Evolutionary conservation across 305 asterid genomes (phyloP), one percentile per base, ranked within the genome.

Genomic region (Striga hermonthica): DNA sequence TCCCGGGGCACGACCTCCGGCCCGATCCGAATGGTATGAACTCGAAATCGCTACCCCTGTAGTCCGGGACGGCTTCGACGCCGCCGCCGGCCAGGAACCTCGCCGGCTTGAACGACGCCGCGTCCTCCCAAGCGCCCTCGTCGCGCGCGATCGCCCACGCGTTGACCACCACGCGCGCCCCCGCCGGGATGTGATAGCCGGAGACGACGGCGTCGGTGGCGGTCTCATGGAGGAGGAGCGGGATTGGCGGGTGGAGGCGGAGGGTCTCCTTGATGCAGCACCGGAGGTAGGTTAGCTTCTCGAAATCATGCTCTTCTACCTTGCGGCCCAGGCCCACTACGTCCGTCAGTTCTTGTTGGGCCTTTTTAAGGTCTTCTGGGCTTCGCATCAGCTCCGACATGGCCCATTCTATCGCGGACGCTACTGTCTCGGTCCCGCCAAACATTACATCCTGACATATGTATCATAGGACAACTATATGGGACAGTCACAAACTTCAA

Each of bases 351-450:
- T 87, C 97, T 71, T 83, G 80, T 62, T 90, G 95, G 11, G 82
- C 91, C 48, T 28, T 78, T 41, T 74, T 76, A 37, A 90, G 86
- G 1, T 84, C 86, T 0, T 70, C 62, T 0, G 96, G 97, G 69
- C 79, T 81, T 54, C 57, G 78, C 83, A 86, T 70, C 13, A 90
- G 72, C 78, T 90, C 92, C 4, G 97, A 44, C 85, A 90, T 82
- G 57, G 86, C 84, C 97, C 97, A 90, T 60, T 90, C 97, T 3
- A 88, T 86, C 4, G 92, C 95, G 0, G 95, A 90, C 0, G 97
- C 97, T 0, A 90, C 97, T 0, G 97, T 90, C 41, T 87, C 97
- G 0, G 95, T 87, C n/a, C 97, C 97, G 48, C 97, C 97, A 62
- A 90, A 90, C 97, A 90, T 87, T 6, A 90, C 92, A 37, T 90